Base-by-base conservation (phyloP, 257 asterid genomes). In the Solanum lycopersicoides region DNA sequence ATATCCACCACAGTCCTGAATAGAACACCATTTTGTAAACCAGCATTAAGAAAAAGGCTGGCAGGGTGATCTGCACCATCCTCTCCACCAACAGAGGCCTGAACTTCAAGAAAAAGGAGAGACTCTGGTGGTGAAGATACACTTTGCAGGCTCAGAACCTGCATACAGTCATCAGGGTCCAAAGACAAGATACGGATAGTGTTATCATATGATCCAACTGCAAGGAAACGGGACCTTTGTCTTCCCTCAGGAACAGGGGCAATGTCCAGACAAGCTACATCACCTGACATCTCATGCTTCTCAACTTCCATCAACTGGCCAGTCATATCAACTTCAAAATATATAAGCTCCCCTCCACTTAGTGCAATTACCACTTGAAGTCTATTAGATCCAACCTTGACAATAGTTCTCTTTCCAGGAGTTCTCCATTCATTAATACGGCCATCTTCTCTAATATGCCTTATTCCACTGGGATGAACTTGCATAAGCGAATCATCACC, bases 1-100 rank as follows among this genome's bases (percentile, higher is more conserved):
- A 97, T 96, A 92, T 97, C 99, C 87, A 97, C 99, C 68, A 97
- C 99, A 3, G 99, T 97, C 92, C 99, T 93, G 93, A 94, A 97
- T 74, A 97, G 84, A 88, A 97, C 98, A 72, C 99, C 99, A 92
- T 94, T 96, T 73, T 96, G 98, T 79, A 96, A 90, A 89, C 99
- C 94, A 88, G 98, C 99, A 89, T 97, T 97, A 41, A 97, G 90
- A 90, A 97, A 97, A 66, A 97, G 98, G 89, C 94, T 97, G 82
- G 99, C 99, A 71, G 99, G 99, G 91, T 95, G 99, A 90, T 97
- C 99, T 14, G 99, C 99, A 83, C 99, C 99, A 90, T 97, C 99
- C 88, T 95, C 99, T 28, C 99, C 99, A 74, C 99, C 99, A 87
- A 91, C 87, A 83, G 99, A 97, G 91, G 99, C 99, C 93, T 92